A percentile compares a stretch with the other conserved stretches of the same genome.
phyloP scores from a whole-genome alignment of 306 rosid genomes.

The Mimosa pudica region DNA sequence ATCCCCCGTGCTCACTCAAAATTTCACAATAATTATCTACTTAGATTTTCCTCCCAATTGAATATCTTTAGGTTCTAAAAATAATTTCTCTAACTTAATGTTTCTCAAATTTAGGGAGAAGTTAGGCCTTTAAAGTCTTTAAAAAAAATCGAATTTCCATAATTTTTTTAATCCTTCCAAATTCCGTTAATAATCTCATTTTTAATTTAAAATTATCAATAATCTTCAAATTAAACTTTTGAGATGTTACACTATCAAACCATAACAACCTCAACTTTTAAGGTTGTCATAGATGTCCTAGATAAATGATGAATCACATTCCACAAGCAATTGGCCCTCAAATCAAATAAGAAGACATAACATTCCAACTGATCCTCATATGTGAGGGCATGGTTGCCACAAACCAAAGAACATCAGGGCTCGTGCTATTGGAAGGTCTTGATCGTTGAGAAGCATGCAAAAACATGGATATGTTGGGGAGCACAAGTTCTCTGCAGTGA shows the following conservation, averaged over 20 bases:
- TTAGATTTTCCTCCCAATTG: too few relatives aligned
- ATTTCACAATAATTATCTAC: too few relatives aligned
- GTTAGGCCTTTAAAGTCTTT: too few relatives aligned
- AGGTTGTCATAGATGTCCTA: background rate
- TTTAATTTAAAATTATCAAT: too few relatives aligned
- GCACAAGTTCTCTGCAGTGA: slow-evolving; percentile 81
- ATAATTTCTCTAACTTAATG: too few relatives aligned
- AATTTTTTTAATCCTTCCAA: too few relatives aligned
- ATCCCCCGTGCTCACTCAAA: too few relatives aligned
- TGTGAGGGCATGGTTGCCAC: slow-evolving; percentile 92
- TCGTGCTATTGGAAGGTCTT: slow-evolving; percentile 36
- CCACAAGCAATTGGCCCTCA: slow-evolving; percentile 36
- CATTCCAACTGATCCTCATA: slow-evolving; percentile 97
- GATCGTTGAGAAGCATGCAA: slow-evolving; percentile 30
- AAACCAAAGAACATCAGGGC: slow-evolving; percentile 78
- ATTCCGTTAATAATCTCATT: too few relatives aligned
- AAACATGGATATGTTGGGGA: slow-evolving; percentile 85
- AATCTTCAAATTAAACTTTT: too few relatives aligned
- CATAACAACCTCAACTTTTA: background rate
- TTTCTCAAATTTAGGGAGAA: too few relatives aligned
- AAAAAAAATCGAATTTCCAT: too few relatives aligned
- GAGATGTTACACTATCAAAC: background rate
- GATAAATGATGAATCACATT: background rate
- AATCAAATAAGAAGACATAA: slow-evolving; percentile 88
- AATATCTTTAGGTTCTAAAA: too few relatives aligned